Base-by-base conservation (phyloP, 441 rosid genomes). In the Gossypium gossypioides region DNA sequence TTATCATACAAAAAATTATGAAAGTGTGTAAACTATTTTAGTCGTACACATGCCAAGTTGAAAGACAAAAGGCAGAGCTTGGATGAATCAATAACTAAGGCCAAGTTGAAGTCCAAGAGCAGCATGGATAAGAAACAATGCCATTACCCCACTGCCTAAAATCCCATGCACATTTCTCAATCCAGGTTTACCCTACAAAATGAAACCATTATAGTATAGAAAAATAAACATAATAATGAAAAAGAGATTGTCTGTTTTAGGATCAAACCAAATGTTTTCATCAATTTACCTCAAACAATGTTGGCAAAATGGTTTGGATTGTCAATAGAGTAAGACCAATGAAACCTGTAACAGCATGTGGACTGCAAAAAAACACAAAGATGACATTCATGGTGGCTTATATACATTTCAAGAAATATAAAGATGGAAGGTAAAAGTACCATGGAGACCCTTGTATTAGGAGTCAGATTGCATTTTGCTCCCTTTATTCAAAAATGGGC, bases 141-240 rank as follows among this genome's bases (percentile, higher is more conserved):
- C 81, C 97, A 91, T 94, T 75, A 94, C 91, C 64, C 97, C 93
- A 18, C 98, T 94, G 52, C 98, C 97, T 48, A 94, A 81, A 25
- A 94, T 76, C 75, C 96, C 96, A 66, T 93, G 97, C 56, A 87
- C 92, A 61, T 80, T 87, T 79, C 97, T 76, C 74, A 91, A 54
- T 73, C 85, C 92, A 0, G 98, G 97, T 54, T 91, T 91, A 13
- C 86, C 92, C 96, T 94, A 81, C 72, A 34, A 8, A 80, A 79
- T 61, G 29, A 42, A 6, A 9, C 3, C 16, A 13, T 18, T 3
- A 8, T 21, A 3, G 52, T 16, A 18, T 18, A 16, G 44, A 48
- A 13, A 65, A 65, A 24, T 44, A 21, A 18, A 22, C 29, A 19
- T 19, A 27, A 29, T 40, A 27, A 29, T n/a, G 12, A 27, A 32